Evolutionary conservation across 164 flowering plant genomes (phyloP), one percentile per base, ranked within the genome.

Genomic region (Brasenia schreberi): DNA sequence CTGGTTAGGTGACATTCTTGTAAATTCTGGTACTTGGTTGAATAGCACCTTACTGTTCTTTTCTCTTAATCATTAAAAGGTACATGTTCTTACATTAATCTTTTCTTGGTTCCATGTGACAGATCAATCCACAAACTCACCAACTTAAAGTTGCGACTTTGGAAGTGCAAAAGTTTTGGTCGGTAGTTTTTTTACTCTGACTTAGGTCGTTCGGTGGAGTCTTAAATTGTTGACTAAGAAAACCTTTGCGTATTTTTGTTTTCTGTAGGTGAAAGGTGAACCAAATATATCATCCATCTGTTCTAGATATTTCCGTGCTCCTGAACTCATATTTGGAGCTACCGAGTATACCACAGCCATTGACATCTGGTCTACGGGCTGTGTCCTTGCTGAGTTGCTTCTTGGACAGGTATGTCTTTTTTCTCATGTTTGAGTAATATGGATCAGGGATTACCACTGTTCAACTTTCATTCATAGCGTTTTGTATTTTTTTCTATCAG

Each of bases 91-190:
- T 33, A 33, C 39, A 33, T 33, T 33, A 33, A 33, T 33, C 39
- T 49, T 49, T 49, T 49, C 56, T 49, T 49, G 56, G 63, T 11
- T 58, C 33, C 33, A 59, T 74, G 33, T 67, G 11, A 33, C 80
- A 85, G 89, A 87, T 85, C 59, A 83, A 83, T 69, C 89, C 89
- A 27, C 87, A 85, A 67, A 83, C 85, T 14, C 86, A 84, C 73
- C 88, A 84, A 70, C 69, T 78, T 44, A 78, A 78, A 64, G 64
- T 78, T 79, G 82, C 66, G 82, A 79, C 59, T 77, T 79, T 79
- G 89, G 89, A 71, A 85, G 89, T 76, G 89, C 89, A 18, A 85
- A 85, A 83, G 84, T 83, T 53, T 76, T 85, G 89, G 89, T 85
- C 68, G 66, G 80, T 70, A 56, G 19, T 68, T 65, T 18, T n/a